Conservation (phyloP, 2,329 filamentous ascomycete genomes). For the Parastagonospora avenae region DNA sequence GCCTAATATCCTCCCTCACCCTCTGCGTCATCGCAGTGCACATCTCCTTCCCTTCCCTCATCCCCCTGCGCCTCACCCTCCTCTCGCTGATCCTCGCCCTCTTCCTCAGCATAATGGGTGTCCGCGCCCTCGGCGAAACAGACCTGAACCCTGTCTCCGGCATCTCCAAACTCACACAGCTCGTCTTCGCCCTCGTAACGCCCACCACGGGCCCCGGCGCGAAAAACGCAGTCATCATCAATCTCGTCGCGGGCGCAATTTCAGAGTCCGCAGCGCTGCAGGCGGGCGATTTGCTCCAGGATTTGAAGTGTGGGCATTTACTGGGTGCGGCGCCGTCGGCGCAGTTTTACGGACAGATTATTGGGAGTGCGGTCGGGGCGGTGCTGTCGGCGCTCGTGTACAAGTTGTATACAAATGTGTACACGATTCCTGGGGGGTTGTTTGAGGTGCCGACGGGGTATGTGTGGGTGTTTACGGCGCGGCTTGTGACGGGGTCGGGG, state of each 20-base stretch:
- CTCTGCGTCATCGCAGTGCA: constrained; percentile 84
- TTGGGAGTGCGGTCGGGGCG: constrained; percentile 85
- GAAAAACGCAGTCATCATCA: constrained; percentile 89
- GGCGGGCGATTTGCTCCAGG: constrained; percentile 95
- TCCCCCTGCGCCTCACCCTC: constrained; percentile 80
- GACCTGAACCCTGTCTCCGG: constrained; percentile 96
- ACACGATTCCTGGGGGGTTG: constrained; percentile 82
- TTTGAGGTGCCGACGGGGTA: constrained; percentile 95
- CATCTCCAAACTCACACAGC: constrained; percentile 93
- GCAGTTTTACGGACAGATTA: constrained; percentile 95
- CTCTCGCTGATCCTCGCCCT: constrained; percentile 83
- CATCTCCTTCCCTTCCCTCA: constrained; percentile 79
- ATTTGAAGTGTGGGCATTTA: constrained; percentile 93
- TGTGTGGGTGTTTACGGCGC: constrained; percentile 96
- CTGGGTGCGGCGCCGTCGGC: constrained; percentile 90
- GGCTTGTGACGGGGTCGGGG: constrained; percentile 88
- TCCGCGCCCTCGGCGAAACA: constrained; percentile 74
- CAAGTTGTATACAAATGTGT: constrained; percentile 86
- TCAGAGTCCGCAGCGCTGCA: constrained; percentile 85
- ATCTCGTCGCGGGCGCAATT: constrained; percentile 90
- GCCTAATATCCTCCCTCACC: constrained; percentile 75
- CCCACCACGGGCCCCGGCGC: constrained; percentile 60
- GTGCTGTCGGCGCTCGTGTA: constrained; percentile 87
- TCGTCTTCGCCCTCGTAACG: constrained; percentile 91
- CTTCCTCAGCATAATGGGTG: constrained; percentile 67